Conservation (phyloP, 139 green algal genomes). For the Mychonastes homosphaera region DNA sequence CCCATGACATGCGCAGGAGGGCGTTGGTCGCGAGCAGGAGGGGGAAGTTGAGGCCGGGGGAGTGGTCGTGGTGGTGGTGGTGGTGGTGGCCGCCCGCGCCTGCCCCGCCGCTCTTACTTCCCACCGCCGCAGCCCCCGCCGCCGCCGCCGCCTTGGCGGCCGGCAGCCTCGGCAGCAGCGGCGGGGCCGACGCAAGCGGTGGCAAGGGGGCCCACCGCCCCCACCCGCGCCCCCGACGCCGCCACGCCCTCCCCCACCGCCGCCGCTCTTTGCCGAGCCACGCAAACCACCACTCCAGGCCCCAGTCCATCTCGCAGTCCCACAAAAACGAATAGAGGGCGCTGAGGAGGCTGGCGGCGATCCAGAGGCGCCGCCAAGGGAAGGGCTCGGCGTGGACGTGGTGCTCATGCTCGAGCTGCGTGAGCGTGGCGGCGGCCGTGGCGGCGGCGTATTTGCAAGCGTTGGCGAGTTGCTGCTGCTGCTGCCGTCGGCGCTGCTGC, state of each 20-base stretch:
- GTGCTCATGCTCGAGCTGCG: constrained; percentile 55
- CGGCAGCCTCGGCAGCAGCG: background rate
- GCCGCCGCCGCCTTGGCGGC: too few relatives aligned
- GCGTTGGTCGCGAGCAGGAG: constrained; percentile 71
- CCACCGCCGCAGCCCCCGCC: too few relatives aligned
- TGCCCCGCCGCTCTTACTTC: too few relatives aligned
- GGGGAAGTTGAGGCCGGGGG: too few relatives aligned
- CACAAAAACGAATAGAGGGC: constrained; percentile 87
- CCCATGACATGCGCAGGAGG: constrained; percentile 70
- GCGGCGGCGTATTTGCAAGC: constrained; percentile 90
- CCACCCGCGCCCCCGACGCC: background rate
- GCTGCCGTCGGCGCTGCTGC: too few relatives aligned
- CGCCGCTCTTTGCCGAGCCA: constrained; percentile 2
- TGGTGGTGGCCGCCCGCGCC: too few relatives aligned
- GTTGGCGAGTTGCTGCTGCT: constrained; percentile 57
- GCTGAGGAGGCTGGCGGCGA: constrained; percentile 68
- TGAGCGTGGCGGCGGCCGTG: constrained; percentile 86
- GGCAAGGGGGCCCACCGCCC: background rate
- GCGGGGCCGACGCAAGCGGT: background rate
- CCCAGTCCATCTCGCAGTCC: constrained; percentile 93
- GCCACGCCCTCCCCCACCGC: background rate
- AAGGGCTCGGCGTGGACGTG: constrained; percentile 38
- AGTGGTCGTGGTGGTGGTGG: too few relatives aligned
- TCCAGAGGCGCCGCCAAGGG: constrained; percentile 59
- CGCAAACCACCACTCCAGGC: constrained; percentile 67